phyloP scores from a whole-genome alignment of 1,284 basidiomycete genomes.

The Heliocybe sulcata region DNA sequence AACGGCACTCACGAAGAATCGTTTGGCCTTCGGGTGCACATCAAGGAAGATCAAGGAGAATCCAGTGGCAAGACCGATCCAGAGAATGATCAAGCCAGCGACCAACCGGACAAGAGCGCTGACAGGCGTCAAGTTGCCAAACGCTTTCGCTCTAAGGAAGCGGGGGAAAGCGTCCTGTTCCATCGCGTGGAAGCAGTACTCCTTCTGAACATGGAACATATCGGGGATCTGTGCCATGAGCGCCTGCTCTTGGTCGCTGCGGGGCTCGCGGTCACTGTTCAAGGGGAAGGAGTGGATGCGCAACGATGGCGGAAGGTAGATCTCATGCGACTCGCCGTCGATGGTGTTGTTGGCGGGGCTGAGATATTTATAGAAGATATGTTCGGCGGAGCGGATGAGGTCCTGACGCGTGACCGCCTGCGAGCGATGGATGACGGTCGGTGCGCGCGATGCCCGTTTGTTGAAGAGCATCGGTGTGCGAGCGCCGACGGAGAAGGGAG shows the following conservation, averaged over 20 bases:
- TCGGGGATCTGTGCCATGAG: slow-evolving; percentile 90
- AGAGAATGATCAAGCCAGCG: slow-evolving; percentile 80
- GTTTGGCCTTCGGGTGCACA: slow-evolving; percentile 79
- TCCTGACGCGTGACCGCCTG: slow-evolving; percentile 86
- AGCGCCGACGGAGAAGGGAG: slow-evolving; percentile 70
- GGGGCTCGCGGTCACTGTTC: slow-evolving; percentile 64
- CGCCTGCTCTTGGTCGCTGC: slow-evolving; percentile 60
- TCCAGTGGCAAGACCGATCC: slow-evolving; percentile 85
- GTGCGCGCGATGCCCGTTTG: slow-evolving; percentile 70
- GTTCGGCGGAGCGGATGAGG: slow-evolving; percentile 88
- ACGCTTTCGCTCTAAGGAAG: slow-evolving; percentile 93
- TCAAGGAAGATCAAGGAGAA: slow-evolving; percentile 95
- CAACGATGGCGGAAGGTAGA: slow-evolving; percentile 86
- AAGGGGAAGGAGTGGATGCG: slow-evolving; percentile 78
- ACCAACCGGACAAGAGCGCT: slow-evolving; percentile 82
- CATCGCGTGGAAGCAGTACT: slow-evolving; percentile 95
- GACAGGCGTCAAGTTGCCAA: slow-evolving; percentile 92
- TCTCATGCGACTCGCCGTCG: slow-evolving; percentile 79
- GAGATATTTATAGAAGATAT: slow-evolving; percentile 93
- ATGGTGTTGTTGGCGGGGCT: slow-evolving; percentile 62
- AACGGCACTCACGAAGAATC: slow-evolving; percentile 83
- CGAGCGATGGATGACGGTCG: slow-evolving; percentile 85
- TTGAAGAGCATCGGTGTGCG: slow-evolving; percentile 70
- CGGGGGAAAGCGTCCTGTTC: slow-evolving; percentile 97
- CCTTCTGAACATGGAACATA: slow-evolving; percentile 96